Conservation (phyloP, 352 stramenopile species). For the Globisporangium okanoganense region DNA sequence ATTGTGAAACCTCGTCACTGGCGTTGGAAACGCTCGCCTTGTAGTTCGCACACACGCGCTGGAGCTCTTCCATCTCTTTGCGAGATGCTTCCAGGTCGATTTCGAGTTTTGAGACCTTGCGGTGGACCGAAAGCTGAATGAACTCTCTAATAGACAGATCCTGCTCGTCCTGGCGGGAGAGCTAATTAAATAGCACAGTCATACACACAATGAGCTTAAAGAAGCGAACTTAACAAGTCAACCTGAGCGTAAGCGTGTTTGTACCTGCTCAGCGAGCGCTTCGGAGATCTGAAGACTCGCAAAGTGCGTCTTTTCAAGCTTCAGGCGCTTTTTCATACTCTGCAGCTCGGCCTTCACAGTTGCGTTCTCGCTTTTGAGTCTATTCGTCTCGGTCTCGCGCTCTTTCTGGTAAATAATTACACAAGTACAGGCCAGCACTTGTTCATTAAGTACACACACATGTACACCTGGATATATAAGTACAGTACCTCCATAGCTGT, state of each 20-base stretch:
- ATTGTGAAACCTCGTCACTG: slow-evolving; percentile 30
- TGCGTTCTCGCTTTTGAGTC: slow-evolving; percentile 23
- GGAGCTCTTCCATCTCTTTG: slow-evolving; percentile 32
- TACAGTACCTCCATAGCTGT: slow-evolving; percentile 24
- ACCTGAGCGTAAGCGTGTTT: background rate
- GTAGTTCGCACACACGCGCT: slow-evolving; percentile 21
- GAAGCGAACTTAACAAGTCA: background rate
- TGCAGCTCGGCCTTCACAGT: slow-evolving; percentile 22
- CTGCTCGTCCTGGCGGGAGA: slow-evolving; percentile 45
- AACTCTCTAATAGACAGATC: slow-evolving; percentile 59
- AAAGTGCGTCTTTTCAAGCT: slow-evolving; percentile 66
- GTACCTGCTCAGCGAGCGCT: slow-evolving; percentile 52
- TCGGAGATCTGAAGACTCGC: slow-evolving; percentile 61
- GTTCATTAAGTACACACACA: background rate
- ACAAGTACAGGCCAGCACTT: background rate
- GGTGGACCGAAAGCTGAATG: slow-evolving; percentile 54
- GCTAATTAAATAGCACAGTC: slow-evolving; percentile 9
- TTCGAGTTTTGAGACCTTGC: slow-evolving; percentile 34
- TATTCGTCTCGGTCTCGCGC: slow-evolving; percentile 10
- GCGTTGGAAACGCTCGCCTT: slow-evolving; percentile 28
- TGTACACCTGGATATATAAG: background rate
- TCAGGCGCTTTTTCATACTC: slow-evolving; percentile 30
- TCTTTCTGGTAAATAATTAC: slow-evolving; percentile 2
- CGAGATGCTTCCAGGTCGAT: slow-evolving; percentile 31
- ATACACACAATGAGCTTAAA: background rate